These are phyloP conservation scores for Chrysopogon serrulatus DNA, from an alignment of 176 grass and related monocot species.

Conservation along the genomic window DNA sequence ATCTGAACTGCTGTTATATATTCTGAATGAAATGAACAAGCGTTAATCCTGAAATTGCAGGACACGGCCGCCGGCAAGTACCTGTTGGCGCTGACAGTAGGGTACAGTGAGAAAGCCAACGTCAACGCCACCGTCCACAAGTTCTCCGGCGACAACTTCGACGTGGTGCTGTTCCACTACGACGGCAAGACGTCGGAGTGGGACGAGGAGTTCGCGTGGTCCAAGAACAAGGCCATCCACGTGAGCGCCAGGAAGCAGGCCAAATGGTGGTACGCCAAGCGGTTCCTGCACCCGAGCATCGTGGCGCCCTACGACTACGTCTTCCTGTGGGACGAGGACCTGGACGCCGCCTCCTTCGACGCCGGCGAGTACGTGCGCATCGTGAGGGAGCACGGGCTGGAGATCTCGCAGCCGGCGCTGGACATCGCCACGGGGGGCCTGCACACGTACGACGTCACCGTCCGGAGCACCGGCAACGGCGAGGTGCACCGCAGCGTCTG, in stretches of 20 bases:
- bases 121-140: conserved; percentile 9
- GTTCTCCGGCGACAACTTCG: background rate
- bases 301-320: too few species aligned
- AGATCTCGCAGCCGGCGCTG: too few species aligned
- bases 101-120: background rate
- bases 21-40: too few species aligned
- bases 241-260: conserved; percentile 29
- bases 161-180: conserved; percentile 34
- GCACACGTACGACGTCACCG: conserved; percentile 3
- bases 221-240: conserved; percentile 25
- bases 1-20: too few species aligned
- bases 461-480: background rate
- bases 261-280: conserved; percentile 46
- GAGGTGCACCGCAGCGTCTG: conserved; percentile 34
- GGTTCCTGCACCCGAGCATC: too few species aligned
- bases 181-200: conserved; percentile 23
- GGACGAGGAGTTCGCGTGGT: conserved; percentile 33
- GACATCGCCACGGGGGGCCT: background rate
- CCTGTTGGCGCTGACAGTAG: background rate
- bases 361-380: too few species aligned
- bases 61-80: background rate
- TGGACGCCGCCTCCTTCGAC: too few species aligned
- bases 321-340: too few species aligned
- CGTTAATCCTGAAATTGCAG: too few species aligned
- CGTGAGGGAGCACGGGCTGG: too few species aligned